Conservation (phyloP, 208 protist species). For the Leishmania gerbilli region DNA sequence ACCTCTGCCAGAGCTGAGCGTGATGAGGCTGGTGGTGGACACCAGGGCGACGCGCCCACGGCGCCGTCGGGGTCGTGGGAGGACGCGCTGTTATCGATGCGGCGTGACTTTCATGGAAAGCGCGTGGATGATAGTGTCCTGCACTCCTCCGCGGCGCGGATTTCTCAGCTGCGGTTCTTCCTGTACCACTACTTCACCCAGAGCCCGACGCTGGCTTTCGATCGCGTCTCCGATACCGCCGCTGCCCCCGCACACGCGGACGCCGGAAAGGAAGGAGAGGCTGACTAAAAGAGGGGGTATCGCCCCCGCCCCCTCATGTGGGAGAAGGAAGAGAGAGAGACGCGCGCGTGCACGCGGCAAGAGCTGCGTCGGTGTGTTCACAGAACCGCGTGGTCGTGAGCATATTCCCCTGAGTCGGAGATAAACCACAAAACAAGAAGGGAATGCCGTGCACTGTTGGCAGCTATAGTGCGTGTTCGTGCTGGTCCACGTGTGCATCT, state of each 20-base stretch:
- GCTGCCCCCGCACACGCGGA: not conserved
- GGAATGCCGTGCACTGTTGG: not conserved
- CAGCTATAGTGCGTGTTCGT: not conserved
- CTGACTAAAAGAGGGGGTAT: not conserved
- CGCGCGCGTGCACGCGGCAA: not conserved
- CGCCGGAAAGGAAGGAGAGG: not conserved
- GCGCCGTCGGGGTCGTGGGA: not conserved
- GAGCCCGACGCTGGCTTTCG: constrained; percentile 24
- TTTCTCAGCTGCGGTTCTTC: constrained; percentile 20
- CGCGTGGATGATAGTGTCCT: constrained; percentile 23
- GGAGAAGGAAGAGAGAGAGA: not conserved
- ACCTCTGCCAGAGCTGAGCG: not conserved
- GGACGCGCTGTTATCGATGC: not conserved
- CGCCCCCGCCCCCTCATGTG: not conserved
- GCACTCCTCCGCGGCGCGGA: constrained; percentile 6
- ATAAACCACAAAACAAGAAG: not conserved
- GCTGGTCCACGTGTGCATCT: not conserved
- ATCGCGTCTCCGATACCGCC: constrained; percentile 4
- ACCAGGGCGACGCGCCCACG: not conserved
- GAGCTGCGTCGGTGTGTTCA: not conserved
- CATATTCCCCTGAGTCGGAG: not conserved
- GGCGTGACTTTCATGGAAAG: not conserved
- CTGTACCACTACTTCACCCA: constrained; percentile 37
- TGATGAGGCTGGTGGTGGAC: not conserved
- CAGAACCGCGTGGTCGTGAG: not conserved